Conservation (phyloP, 257 asterid genomes). For the Solanum virginianum region DNA sequence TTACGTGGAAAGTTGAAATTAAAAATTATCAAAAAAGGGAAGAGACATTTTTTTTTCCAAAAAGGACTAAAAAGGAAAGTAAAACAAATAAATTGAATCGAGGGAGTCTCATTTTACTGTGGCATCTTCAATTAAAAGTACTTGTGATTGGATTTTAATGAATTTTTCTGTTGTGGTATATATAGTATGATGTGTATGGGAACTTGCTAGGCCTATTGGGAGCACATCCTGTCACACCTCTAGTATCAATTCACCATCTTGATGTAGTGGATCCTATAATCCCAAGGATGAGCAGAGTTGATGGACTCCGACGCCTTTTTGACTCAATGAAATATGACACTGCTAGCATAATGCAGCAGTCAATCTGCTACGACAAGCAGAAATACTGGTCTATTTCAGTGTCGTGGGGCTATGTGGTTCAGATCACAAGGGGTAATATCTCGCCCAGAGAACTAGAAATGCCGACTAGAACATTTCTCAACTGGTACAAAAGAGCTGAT, state of each 20-base stretch:
- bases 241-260: constrained; percentile 80
- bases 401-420: constrained; percentile 81
- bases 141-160: background rate
- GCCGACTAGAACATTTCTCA: constrained; percentile 74
- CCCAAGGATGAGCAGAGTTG: constrained; percentile 39
- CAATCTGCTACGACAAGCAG: constrained; percentile 61
- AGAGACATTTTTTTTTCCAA: background rate
- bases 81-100: background rate
- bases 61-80: too few species aligned
- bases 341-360: constrained; percentile 66
- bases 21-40: background rate
- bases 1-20: background rate
- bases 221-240: constrained; percentile 77
- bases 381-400: constrained; percentile 62
- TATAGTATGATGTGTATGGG: constrained; percentile 94
- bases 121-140: background rate
- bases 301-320: constrained; percentile 30
- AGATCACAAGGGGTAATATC: constrained; percentile 50
- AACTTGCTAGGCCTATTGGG: constrained; percentile 72
- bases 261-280: constrained; percentile 79
- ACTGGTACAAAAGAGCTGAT: constrained; percentile 71
- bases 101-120: background rate
- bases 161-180: background rate
- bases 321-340: constrained; percentile 50
- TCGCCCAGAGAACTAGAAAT: constrained; percentile 75